These are phyloP conservation scores for Phanerochaete carnosa DNA, from an alignment of 768 basidiomycete species.

Conservation along the genomic window DNA sequence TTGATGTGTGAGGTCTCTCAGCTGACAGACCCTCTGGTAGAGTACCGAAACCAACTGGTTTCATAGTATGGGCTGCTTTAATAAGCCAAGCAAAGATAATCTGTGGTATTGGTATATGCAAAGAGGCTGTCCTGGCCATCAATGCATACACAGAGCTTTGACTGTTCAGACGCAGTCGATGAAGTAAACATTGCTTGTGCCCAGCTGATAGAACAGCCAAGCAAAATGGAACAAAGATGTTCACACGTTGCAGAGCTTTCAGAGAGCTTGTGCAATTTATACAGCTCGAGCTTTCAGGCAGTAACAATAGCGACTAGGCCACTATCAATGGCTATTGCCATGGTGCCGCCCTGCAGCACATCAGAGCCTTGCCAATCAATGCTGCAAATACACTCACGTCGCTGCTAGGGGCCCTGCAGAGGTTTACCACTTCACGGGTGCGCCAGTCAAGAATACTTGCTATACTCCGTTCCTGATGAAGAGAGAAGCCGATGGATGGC, in stretches of 20 bases:
- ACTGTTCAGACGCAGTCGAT: neutral
- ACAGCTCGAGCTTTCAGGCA: neutral
- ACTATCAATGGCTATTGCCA: neutral
- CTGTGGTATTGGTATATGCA: no score
- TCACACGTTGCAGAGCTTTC: neutral
- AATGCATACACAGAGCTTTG: neutral
- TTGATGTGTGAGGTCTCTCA: neutral
- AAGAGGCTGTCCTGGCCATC: neutral
- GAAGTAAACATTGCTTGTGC: no score
- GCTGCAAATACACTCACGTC: neutral
- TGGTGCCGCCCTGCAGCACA: neutral
- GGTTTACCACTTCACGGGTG: neutral
- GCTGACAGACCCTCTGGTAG: neutral
- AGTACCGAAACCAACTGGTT: neutral
- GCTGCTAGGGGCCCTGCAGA: no score
- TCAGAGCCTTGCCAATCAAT: neutral
- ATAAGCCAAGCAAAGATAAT: neutral
- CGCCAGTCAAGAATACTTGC: neutral
- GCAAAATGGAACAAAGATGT: neutral
- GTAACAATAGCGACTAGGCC: neutral
- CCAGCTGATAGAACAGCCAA: neutral
- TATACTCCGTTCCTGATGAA: neutral
- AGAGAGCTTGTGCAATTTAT: no score
- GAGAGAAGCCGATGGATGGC: neutral
- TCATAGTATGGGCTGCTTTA: neutral